Percentiles rank a stretch among this genome's conserved stretches.
phyloP scores from a whole-genome alignment of 352 stramenopile species.

The Bremia lactucae region DNA sequence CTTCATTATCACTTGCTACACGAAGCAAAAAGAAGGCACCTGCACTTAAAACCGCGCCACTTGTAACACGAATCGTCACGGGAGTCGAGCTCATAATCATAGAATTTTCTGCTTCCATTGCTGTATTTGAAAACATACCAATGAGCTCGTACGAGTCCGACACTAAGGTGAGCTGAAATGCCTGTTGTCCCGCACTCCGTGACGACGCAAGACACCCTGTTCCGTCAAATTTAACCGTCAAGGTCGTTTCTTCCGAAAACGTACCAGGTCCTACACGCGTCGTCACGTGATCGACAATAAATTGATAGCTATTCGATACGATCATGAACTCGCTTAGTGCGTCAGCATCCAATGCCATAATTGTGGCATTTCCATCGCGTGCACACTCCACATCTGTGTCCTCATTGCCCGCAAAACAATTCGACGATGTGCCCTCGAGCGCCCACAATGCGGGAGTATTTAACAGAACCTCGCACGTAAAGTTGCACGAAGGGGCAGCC shows the following conservation, averaged over 20 bases:
- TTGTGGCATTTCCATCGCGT: constrained; percentile 43
- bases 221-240: constrained; percentile 49
- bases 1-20: constrained; percentile 45
- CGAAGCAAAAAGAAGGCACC: constrained; percentile 59
- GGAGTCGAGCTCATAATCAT: constrained; percentile 41
- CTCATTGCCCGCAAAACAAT: constrained; percentile 22
- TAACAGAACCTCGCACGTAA: constrained; percentile 35
- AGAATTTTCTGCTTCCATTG: constrained; percentile 33
- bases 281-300: constrained; percentile 47
- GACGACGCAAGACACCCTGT: constrained; percentile 32
- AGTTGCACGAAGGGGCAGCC: constrained; percentile 26
- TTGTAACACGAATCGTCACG: constrained; percentile 48
- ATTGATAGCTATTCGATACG: constrained; percentile 31
- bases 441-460: constrained; percentile 50
- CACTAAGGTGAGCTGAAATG: constrained; percentile 45
- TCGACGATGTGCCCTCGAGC: constrained; percentile 25
- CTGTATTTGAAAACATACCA: constrained; percentile 39
- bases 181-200: constrained; percentile 27
- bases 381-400: constrained; percentile 28
- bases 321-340: constrained; percentile 30
- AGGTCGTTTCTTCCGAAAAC: constrained; percentile 37
- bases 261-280: constrained; percentile 47
- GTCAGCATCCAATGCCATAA: constrained; percentile 30
- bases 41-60: constrained; percentile 43
- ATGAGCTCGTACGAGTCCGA: constrained; percentile 45